These are phyloP conservation scores for Starmerella etchellsii DNA, from an alignment of 805 yeast genomes.

Conservation along the genomic window DNA sequence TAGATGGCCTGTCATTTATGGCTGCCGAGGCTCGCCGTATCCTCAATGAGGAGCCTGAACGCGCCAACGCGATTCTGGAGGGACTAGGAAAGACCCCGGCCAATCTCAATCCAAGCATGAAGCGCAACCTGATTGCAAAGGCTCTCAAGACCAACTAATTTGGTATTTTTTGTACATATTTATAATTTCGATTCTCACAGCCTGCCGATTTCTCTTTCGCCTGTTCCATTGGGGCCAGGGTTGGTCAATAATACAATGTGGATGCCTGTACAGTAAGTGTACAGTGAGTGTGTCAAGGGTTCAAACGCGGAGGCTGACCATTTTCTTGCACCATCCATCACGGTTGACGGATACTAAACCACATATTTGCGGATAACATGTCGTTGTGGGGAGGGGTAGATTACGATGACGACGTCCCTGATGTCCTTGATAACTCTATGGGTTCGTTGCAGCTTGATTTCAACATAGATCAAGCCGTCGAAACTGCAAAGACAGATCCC, in stretches of 20 bases:
- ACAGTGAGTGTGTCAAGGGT: too few species aligned
- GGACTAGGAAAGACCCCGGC: constrained; percentile 32
- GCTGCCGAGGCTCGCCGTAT: constrained; percentile 22
- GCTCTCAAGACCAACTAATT: constrained; percentile 24
- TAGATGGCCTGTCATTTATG: constrained; percentile 20
- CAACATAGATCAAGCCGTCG: constrained; percentile 2
- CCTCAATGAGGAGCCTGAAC: constrained; percentile 27
- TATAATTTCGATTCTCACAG: not conserved
- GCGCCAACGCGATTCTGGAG: constrained; percentile 29
- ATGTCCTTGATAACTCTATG: not conserved
- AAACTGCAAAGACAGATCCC: constrained; percentile 5
- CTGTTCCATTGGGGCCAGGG: too few species aligned
- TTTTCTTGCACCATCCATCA: too few species aligned
- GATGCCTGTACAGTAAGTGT: too few species aligned
- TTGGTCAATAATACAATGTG: too few species aligned
- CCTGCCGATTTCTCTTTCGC: too few species aligned
- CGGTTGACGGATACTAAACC: too few species aligned
- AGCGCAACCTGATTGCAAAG: constrained; percentile 62
- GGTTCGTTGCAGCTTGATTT: constrained; percentile 2
- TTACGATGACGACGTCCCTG: constrained; percentile 5
- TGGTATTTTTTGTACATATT: not conserved
- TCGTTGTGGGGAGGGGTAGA: constrained; percentile 18
- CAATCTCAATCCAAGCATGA: constrained; percentile 37
- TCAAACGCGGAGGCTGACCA: too few species aligned
- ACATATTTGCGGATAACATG: too few species aligned